Evolutionary conservation across 108 stramenopile genomes (phyloP), one percentile per base, ranked within the genome.

Genomic region (Cyclotella distinguenda): DNA sequence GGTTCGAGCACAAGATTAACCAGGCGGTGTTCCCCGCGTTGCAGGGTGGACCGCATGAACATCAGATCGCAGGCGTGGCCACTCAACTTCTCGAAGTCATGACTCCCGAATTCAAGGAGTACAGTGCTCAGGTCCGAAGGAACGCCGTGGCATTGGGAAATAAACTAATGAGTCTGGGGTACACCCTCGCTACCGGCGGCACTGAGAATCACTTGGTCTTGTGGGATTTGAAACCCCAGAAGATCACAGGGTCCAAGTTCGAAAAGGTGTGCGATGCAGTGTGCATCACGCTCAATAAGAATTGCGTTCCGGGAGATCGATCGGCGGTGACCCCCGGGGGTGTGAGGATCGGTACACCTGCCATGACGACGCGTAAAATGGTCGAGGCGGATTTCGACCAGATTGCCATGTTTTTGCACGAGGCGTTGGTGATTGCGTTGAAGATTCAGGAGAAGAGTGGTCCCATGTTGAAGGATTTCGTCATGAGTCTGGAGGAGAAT

Each of bases 181-280:
- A 98, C 86, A 83, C 66, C 43, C 81, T 99, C 50, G 97, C 95
- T 54, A 95, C 98, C 23, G 99, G 97, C 6, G 99, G 99, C 34
- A 99, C 98, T n/a, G 98, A 95, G 57, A 99, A 99, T 84, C 99
- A 99, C 86, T 82, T 99, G 53, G 82, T 99, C 10, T 83, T 99
- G 42, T 99, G 99, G 99, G 98, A 99, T 75, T 78, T 99, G 36
- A 95, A 96, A 66, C 97, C 99, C 6, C 73, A 89, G 54, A 87
- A 78, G 12, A 73, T 99, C 35, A 99, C 99, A 1, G 99, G 99
- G 61, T 85, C 82, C 78, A 99, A 99, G 85, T 92, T 96, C 68
- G 97, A 99, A 82, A 98, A 95, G 83, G 79, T 94, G n/a, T 98
- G 97, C 81, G 99, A 99, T 72, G 85, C 85, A 11, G 88, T 93